Conservation (phyloP, 2,329 filamentous ascomycete species). For the Pseudogymnoascus pannorum region DNA sequence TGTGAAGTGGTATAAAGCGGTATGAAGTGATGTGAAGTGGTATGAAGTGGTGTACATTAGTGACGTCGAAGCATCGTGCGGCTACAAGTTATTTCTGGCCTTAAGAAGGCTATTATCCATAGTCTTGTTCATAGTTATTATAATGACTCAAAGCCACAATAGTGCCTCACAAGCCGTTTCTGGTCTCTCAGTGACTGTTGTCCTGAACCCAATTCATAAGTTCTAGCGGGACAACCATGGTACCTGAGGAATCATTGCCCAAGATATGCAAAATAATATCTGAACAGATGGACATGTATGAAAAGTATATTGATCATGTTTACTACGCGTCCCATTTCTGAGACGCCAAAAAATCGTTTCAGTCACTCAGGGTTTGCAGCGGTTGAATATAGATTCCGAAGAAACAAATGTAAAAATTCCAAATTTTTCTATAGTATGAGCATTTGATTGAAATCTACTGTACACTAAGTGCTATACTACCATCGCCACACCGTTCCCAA, state of each 20-base stretch:
- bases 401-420: conserved; percentile 3
- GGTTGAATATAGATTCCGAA: not conserved
- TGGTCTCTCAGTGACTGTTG: not conserved
- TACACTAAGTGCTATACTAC: conserved; percentile 9
- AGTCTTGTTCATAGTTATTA: not conserved
- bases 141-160: not conserved
- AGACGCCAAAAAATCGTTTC: not conserved
- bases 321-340: not conserved
- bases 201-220: too few relatives aligned
- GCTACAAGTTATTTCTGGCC: not conserved
- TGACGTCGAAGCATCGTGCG: too few relatives aligned
- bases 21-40: too few relatives aligned
- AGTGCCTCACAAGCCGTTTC: not conserved
- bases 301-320: not conserved
- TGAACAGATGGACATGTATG: not conserved
- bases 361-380: not conserved
- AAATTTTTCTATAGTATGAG: conserved; percentile 9
- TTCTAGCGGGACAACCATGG: not conserved
- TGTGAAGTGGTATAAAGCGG: too few relatives aligned
- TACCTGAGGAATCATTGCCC: not conserved
- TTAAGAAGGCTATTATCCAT: not conserved
- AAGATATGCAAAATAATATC: not conserved
- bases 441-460: conserved; percentile 9
- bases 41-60: too few relatives aligned
- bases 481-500: conserved; percentile 8